Evolutionary conservation across 2,329 filamentous ascomycete genomes (phyloP).

Genomic region (Claviceps pazoutovae): DNA sequence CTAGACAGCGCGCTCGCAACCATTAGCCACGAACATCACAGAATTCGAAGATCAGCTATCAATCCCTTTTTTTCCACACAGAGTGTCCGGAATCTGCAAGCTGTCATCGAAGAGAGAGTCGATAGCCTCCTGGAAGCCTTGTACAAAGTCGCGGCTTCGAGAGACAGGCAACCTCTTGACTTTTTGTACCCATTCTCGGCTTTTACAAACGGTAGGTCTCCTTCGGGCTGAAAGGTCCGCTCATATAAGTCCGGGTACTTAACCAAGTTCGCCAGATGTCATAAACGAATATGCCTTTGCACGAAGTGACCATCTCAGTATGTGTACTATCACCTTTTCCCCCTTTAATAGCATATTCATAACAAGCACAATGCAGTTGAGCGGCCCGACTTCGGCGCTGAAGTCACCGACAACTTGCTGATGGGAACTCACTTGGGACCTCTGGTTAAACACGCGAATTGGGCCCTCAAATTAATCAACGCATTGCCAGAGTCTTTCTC

Average conservation of each 20-base stretch:
- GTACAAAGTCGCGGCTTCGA: conserved; percentile 14
- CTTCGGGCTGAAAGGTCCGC: not conserved
- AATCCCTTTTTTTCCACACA: conserved; percentile 24
- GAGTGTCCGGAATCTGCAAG: conserved; percentile 23
- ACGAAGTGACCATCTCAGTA: conserved; percentile 19
- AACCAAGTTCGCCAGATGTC: conserved; percentile 15
- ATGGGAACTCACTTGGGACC: conserved; percentile 24
- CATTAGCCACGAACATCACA: conserved; percentile 20
- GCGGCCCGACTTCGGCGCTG: conserved; percentile 19
- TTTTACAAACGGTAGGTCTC: conserved; percentile 21
- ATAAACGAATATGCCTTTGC: conserved; percentile 28
- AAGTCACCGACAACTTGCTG: conserved; percentile 22
- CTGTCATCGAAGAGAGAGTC: conserved; percentile 22
- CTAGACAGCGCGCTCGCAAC: conserved; percentile 22
- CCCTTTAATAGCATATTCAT: not conserved
- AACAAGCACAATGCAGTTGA: conserved; percentile 14
- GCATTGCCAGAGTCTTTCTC: conserved; percentile 22
- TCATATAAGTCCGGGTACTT: not conserved
- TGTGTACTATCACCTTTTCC: not conserved
- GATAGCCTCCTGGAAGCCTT: conserved; percentile 19
- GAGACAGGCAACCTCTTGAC: conserved; percentile 17
- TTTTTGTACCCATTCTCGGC: conserved; percentile 24
- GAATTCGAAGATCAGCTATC: conserved; percentile 20
- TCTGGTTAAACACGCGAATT: conserved; percentile 22
- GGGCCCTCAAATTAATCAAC: conserved; percentile 22